A percentile compares a stretch with the other conserved stretches of the same genome.
phyloP scores from a whole-genome alignment of 2,329 filamentous ascomycete genomes.

The Colletotrichum eremochloae region DNA sequence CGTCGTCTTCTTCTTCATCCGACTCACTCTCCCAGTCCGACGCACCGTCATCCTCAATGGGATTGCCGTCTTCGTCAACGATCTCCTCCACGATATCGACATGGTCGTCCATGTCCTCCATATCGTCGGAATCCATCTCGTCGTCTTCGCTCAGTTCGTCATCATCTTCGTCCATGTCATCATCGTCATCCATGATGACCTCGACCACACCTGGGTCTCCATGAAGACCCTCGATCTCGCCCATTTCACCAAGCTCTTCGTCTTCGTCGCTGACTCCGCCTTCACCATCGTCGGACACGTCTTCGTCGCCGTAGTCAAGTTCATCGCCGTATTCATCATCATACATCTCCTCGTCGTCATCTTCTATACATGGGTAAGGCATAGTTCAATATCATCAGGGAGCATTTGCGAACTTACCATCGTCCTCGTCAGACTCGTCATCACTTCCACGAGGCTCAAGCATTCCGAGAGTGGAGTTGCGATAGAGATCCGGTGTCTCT shows the following conservation, averaged over 20 bases:
- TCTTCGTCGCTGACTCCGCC: constrained; percentile 93
- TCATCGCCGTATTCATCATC: constrained; percentile 92
- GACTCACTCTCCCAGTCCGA: constrained; percentile 73
- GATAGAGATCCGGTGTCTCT: constrained; percentile 96
- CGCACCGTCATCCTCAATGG: constrained; percentile 70
- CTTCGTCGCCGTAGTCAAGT: constrained; percentile 90
- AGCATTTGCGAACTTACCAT: constrained; percentile 58
- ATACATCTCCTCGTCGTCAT: constrained; percentile 92
- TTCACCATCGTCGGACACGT: constrained; percentile 82
- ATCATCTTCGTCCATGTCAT: constrained; percentile 74
- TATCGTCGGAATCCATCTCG: constrained; percentile 62
- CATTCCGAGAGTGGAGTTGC: constrained; percentile 95
- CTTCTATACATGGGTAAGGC: constrained; percentile 50
- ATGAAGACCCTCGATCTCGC: constrained; percentile 82
- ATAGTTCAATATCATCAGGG: constrained; percentile 26
- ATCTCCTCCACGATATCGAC: constrained; percentile 65
- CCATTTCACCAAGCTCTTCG: constrained; percentile 85
- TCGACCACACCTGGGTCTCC: constrained; percentile 74
- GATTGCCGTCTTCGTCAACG: constrained; percentile 73
- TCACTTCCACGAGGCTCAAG: constrained; percentile 86
- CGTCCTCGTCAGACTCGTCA: constrained; percentile 83
- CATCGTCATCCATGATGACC: constrained; percentile 81
- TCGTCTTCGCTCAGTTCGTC: constrained; percentile 67
- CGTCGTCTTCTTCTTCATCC: constrained; percentile 67
- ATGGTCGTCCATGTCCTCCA: constrained; percentile 66